Evolutionary conservation across 2,329 filamentous ascomycete species (phyloP).

Genomic region (Ophiobolus disseminans): DNA sequence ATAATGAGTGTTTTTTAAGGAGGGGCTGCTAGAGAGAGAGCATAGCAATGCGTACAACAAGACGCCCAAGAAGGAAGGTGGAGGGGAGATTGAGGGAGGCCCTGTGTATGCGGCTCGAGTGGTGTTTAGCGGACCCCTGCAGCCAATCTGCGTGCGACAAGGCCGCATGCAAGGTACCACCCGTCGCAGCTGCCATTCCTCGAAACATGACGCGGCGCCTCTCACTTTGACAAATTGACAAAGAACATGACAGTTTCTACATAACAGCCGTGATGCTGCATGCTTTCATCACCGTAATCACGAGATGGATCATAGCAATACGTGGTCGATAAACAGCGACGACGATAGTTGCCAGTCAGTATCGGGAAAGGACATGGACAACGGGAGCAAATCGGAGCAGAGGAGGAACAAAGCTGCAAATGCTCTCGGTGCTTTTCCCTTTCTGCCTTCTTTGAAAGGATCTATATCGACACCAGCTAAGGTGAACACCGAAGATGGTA

Average conservation of each 20-base stretch:
- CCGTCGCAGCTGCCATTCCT: conserved; percentile 8
- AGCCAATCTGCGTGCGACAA: conserved; percentile 23
- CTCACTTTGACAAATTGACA: conserved; percentile 13
- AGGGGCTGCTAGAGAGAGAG: conserved; percentile 21
- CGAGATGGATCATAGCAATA: conserved; percentile 31
- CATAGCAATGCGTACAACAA: conserved; percentile 21
- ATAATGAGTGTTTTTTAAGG: conserved; percentile 26
- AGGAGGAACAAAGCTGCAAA: too few relatives aligned
- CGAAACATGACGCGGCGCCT: not conserved
- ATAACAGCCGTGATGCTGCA: conserved; percentile 7
- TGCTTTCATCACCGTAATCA: too few relatives aligned
- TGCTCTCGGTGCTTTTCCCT: too few relatives aligned
- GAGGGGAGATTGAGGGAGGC: conserved; percentile 32
- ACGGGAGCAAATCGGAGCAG: too few relatives aligned
- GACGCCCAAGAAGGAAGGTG: conserved; percentile 21
- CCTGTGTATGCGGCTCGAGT: conserved; percentile 29
- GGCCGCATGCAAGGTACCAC: conserved; percentile 23
- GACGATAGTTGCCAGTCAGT: too few relatives aligned
- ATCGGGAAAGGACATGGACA: too few relatives aligned
- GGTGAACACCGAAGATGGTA: too few relatives aligned
- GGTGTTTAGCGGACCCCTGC: conserved; percentile 20
- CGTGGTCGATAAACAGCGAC: conserved; percentile 14
- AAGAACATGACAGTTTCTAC: conserved; percentile 26
- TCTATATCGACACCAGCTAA: too few relatives aligned
- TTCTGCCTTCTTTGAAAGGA: too few relatives aligned